Base-by-base conservation (phyloP, 2,329 filamentous ascomycete species). In the Elsinoe necatrix region DNA sequence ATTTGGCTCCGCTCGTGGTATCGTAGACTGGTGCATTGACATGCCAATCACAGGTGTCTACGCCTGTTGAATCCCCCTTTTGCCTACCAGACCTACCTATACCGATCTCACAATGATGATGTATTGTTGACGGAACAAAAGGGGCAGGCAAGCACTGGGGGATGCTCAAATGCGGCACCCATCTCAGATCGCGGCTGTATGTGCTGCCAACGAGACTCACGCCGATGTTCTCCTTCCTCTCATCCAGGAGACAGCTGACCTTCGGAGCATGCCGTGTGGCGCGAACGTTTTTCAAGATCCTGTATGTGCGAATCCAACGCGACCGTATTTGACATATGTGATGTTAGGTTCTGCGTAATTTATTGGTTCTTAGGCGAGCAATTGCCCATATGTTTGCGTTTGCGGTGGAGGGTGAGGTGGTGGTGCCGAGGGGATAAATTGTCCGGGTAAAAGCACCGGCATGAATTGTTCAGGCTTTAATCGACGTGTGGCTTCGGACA, bases 301-400 rank as follows among this genome's bases (percentile, higher is more conserved):
- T 43, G 11, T 18, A 23, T 11, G 18, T 23, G 4, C 41, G 18
- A 23, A 23, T 43, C 41, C 41, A 43, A 23, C 41, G 16, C 11
- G 43, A 48, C 45, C 45, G 25, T 14, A 50, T 50, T 12, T n/a
- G 25, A 50, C 45, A 31, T 25, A 50, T n/a, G 4, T 47, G 39
- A 5, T 34, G 45, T 34, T 34, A 14, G 25, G 12, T 18, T 50
- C 25, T 50, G 45, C 45, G 45, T 50, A 23, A 50, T 50, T 9
- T 50, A 50, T 50, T 50, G 45, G 11, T 25, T 50, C 25, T 34
- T 50, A 50, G 45, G 45, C 45, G 45, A 50, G 45, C 45, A 18
- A 14, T 45, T 45, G 41, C 27, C 5, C 45, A 31, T 34, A 18
- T 50, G 16, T 21, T 7, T 34, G 45, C 34, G 45, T 50, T 31